Conservation (phyloP, 2,329 filamentous ascomycete genomes). For the Tolypocladium pustulatum region DNA sequence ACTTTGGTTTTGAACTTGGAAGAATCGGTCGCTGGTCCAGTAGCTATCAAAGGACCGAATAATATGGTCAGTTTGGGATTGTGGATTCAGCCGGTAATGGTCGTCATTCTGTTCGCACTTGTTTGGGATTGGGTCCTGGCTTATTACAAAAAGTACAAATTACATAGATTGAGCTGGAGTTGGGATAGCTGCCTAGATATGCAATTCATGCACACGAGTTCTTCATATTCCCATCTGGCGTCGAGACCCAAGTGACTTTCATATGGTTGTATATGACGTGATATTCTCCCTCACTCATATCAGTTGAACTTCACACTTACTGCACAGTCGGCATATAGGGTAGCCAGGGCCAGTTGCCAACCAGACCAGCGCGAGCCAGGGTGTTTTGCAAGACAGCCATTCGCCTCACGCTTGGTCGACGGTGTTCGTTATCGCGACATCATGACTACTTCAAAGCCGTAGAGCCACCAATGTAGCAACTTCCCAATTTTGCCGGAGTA, state of each 20-base stretch:
- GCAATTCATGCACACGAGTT: neutral
- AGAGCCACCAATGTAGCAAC: too few relatives aligned
- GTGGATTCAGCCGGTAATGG: neutral
- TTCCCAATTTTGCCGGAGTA: too few relatives aligned
- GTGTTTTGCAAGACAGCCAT: neutral
- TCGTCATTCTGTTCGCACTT: too few relatives aligned
- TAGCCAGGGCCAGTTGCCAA: too few relatives aligned
- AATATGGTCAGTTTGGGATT: neutral
- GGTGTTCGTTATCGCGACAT: neutral
- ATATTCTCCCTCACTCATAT: too few relatives aligned
- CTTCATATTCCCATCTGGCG: neutral
- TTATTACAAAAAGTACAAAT: neutral
- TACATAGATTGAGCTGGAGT: neutral
- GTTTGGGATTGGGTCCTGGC: neutral
- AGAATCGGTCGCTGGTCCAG: neutral
- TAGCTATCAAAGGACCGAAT: neutral
- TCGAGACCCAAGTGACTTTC: neutral
- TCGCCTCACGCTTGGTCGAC: neutral
- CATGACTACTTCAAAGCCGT: neutral
- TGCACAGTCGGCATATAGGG: too few relatives aligned
- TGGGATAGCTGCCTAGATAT: too few relatives aligned
- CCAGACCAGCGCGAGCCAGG: too few relatives aligned
- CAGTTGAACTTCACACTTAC: too few relatives aligned
- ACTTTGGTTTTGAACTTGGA: neutral
- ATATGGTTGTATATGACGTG: too few relatives aligned